A percentile compares a stretch with the other conserved stretches of the same genome.
These are phyloP conservation scores for Gaeumannomyces tritici DNA, from an alignment of 2,329 filamentous ascomycete species.

Conservation along the genomic window DNA sequence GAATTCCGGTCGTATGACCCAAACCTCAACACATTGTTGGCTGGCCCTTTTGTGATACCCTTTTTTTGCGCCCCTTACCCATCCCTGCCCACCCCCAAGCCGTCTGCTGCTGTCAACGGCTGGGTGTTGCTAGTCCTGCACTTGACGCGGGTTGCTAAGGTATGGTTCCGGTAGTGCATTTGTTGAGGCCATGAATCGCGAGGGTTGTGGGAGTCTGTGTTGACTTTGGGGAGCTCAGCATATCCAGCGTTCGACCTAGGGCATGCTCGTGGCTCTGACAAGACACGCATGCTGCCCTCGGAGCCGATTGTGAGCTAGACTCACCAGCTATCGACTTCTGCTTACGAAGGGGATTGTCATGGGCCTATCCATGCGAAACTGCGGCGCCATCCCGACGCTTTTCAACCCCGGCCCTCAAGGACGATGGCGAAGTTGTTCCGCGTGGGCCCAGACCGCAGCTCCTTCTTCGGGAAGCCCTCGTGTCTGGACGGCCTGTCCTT, in stretches of 20 bases:
- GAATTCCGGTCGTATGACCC: background rate
- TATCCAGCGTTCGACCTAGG: background rate
- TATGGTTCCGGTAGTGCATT: background rate
- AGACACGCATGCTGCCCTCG: background rate
- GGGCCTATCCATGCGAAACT: background rate
- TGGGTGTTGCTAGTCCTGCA: background rate
- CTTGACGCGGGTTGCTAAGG: background rate
- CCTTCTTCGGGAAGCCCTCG: constrained; percentile 47
- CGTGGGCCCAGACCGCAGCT: constrained; percentile 62
- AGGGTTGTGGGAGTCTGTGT: background rate
- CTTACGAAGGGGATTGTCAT: background rate
- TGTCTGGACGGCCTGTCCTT: constrained; percentile 11
- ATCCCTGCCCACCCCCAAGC: too few species aligned
- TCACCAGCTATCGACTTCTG: background rate
- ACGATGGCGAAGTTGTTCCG: constrained; percentile 91
- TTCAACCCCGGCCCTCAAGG: constrained; percentile 29
- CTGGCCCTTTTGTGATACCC: background rate
- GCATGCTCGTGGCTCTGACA: background rate
- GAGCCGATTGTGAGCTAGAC: background rate
- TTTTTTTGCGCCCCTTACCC: background rate
- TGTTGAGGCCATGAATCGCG: background rate
- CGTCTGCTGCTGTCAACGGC: background rate
- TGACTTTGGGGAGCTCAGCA: background rate
- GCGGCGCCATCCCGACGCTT: background rate
- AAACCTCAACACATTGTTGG: background rate